Conservation (phyloP, 2,329 filamentous ascomycete genomes). For the Anthostomella pinea region DNA sequence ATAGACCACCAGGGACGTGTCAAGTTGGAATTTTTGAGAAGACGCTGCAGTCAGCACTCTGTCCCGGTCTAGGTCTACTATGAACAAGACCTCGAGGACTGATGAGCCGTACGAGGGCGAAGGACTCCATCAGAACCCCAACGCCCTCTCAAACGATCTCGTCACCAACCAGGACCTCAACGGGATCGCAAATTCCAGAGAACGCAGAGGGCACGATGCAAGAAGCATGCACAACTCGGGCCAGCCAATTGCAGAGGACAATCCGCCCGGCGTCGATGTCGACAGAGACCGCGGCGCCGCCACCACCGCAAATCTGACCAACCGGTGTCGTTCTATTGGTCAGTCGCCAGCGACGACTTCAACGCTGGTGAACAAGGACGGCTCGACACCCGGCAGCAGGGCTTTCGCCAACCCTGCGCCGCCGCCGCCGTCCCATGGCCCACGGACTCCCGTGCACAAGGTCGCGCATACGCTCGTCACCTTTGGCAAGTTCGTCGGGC, state of each 20-base stretch:
- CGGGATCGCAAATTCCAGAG: conserved; percentile 45
- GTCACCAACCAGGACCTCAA: conserved; percentile 57
- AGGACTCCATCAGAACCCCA: conserved; percentile 54
- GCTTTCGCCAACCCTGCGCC: background rate
- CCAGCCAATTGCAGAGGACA: conserved; percentile 22
- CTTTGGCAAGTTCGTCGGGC: conserved; percentile 59
- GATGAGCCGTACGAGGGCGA: conserved; percentile 37
- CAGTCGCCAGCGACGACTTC: background rate
- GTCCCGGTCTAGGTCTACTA: conserved; percentile 12
- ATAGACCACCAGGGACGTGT: background rate
- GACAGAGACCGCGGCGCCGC: conserved; percentile 16
- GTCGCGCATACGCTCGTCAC: conserved; percentile 38
- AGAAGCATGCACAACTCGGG: conserved; percentile 29
- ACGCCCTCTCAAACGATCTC: conserved; percentile 50
- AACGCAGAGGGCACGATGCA: conserved; percentile 21
- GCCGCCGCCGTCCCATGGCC: conserved; percentile 3
- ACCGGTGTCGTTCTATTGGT: background rate
- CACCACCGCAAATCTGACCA: conserved; percentile 18
- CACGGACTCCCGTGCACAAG: conserved; percentile 13
- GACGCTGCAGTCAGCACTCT: too few relatives aligned
- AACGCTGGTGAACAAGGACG: background rate
- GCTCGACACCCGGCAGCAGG: background rate
- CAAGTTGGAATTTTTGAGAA: too few relatives aligned
- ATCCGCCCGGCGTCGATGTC: conserved; percentile 14
- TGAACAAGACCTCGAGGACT: conserved; percentile 36